Evolutionary conservation across 2,329 filamentous ascomycete species (phyloP).

Genomic region (Xylariaceae sp.): DNA sequence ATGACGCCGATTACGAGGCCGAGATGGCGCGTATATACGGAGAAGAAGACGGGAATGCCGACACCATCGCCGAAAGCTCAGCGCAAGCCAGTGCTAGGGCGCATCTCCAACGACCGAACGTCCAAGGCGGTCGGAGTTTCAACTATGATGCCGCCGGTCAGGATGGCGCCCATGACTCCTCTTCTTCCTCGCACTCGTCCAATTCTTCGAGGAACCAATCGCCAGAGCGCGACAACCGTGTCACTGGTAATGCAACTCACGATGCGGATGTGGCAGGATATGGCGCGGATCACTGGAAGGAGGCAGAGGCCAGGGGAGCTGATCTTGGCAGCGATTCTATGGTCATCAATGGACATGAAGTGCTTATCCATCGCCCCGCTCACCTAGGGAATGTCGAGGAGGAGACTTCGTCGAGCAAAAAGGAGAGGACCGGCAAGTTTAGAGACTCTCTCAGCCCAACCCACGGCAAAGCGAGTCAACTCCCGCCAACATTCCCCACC

Average conservation of each 20-base stretch:
- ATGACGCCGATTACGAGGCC: conserved; percentile 45
- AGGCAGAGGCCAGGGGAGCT: conserved; percentile 56
- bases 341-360: conserved; percentile 64
- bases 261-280: conserved; percentile 74
- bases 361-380: conserved; percentile 52
- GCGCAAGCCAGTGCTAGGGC: conserved; percentile 14
- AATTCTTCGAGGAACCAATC: conserved; percentile 34
- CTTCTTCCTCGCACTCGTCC: conserved; percentile 18
- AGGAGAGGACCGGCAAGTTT: conserved; percentile 19
- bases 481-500: conserved; percentile 58
- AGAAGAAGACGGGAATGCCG: conserved; percentile 37
- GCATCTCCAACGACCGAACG: conserved; percentile 9
- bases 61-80: conserved; percentile 19
- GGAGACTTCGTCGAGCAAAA: conserved; percentile 7
- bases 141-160: conserved; percentile 27
- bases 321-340: conserved; percentile 68
- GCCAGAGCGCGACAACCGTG: conserved; percentile 44
- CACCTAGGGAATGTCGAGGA: conserved; percentile 1
- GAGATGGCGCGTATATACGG: conserved; percentile 62
- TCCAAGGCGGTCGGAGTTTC: conserved; percentile 23
- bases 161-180: conserved; percentile 14
- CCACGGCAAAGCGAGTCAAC: conserved; percentile 35
- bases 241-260: conserved; percentile 60
- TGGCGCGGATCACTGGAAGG: conserved; percentile 71
- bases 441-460: conserved; percentile 33